A percentile compares a stretch with the other conserved stretches of the same genome.
Conservation (phyloP, 495 filamentous ascomycete species). For the Endocarpon pusillum region DNA sequence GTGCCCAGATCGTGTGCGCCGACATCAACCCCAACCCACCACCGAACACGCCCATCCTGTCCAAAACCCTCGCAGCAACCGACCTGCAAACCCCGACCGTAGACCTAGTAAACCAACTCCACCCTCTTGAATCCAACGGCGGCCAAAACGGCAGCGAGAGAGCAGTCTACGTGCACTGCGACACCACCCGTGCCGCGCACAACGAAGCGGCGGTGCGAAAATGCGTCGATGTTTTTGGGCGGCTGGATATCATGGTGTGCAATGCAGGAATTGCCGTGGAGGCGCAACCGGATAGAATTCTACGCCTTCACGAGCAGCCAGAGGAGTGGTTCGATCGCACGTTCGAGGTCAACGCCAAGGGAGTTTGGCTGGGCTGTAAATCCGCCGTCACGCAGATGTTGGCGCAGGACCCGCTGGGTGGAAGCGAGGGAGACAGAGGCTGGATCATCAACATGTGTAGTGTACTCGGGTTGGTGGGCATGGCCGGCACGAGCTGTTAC, state of each 20-base stretch:
- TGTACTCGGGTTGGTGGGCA: slow-evolving; percentile 27
- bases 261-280: slow-evolving; percentile 39
- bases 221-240: too few relatives aligned
- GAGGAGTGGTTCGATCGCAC: slow-evolving; percentile 27
- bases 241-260: slow-evolving; percentile 35
- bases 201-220: too few relatives aligned
- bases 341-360: slow-evolving; percentile 26
- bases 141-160: too few relatives aligned
- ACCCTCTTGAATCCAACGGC: too few relatives aligned
- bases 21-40: not conserved
- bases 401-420: slow-evolving; percentile 33
- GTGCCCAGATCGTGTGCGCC: slow-evolving; percentile 18
- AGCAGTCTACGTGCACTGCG: too few relatives aligned
- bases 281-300: slow-evolving; percentile 7
- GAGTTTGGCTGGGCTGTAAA: slow-evolving; percentile 33
- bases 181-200: too few relatives aligned
- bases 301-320: slow-evolving; percentile 19
- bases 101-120: too few relatives aligned
- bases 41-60: too few relatives aligned
- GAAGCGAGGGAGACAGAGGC: slow-evolving; percentile 28
- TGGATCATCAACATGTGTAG: slow-evolving; percentile 40
- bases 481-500: too few relatives aligned
- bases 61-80: not conserved
- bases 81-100: not conserved
- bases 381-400: slow-evolving; percentile 21